Percentiles rank a stretch among this genome's conserved stretches.
These are phyloP conservation scores for Asterochloris sp. DNA, from an alignment of 139 green algal genomes.

Conservation along the genomic window DNA sequence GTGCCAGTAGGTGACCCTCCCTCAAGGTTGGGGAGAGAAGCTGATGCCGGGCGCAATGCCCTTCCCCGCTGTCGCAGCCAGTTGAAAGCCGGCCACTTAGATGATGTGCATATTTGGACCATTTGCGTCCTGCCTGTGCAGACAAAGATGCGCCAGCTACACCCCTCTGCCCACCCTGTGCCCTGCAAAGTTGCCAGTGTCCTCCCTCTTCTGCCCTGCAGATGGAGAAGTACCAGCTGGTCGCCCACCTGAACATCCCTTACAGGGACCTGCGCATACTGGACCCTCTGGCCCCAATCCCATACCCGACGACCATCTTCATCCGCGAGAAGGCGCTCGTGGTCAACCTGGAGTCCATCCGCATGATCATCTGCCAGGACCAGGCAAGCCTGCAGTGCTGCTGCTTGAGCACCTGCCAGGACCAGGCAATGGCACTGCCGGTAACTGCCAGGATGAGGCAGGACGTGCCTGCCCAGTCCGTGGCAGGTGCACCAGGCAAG, in stretches of 20 bases:
- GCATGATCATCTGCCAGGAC: slow-evolving; percentile 30
- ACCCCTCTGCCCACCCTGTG: not conserved
- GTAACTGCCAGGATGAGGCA: too few species aligned
- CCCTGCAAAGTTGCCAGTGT: not conserved
- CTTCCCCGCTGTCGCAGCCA: too few species aligned
- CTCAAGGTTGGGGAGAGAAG: too few species aligned
- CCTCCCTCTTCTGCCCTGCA: not conserved
- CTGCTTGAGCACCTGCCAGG: too few species aligned
- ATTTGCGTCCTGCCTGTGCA: too few species aligned
- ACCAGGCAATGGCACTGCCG: too few species aligned
- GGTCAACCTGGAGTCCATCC: slow-evolving; percentile 30
- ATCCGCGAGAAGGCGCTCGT: slow-evolving; percentile 35
- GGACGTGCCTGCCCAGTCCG: too few species aligned
- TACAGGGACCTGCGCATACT: slow-evolving; percentile 38
- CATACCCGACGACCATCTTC: slow-evolving; percentile 27
- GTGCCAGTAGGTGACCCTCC: too few species aligned
- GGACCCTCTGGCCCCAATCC: slow-evolving; percentile 21
- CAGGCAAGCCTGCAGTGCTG: not conserved
- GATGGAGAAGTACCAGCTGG: slow-evolving; percentile 31
- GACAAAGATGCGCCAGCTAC: not conserved
- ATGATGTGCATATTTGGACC: too few species aligned
- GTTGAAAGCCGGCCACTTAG: not conserved
- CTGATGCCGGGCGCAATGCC: too few species aligned
- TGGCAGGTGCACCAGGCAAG: too few species aligned
- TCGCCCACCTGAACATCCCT: slow-evolving; percentile 29